Conservation (phyloP, 2,329 filamentous ascomycete genomes). For the Harringtonia aguacate region DNA sequence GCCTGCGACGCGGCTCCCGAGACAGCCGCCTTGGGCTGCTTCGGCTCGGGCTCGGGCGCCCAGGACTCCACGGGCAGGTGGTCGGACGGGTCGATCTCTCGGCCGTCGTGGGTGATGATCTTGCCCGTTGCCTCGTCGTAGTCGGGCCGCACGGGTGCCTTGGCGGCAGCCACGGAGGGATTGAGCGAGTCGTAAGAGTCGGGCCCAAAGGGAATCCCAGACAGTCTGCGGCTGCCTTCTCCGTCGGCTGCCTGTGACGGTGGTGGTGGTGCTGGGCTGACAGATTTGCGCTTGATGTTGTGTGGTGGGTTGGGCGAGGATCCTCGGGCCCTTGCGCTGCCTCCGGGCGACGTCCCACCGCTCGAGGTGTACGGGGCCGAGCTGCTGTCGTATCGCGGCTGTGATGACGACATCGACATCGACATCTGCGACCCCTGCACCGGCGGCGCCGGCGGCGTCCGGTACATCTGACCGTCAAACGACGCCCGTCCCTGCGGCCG, state of each 20-base stretch:
- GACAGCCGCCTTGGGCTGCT: slow-evolving; percentile 27
- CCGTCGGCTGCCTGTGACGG: slow-evolving; percentile 20
- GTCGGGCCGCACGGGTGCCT: slow-evolving; percentile 23
- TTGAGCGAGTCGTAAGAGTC: slow-evolving; percentile 69
- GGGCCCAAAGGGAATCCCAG: slow-evolving; percentile 60
- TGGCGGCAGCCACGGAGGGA: slow-evolving; percentile 33
- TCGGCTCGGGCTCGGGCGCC: slow-evolving; percentile 65
- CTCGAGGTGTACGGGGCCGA: slow-evolving; percentile 28
- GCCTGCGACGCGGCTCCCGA: slow-evolving; percentile 20
- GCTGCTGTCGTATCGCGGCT: slow-evolving; percentile 23
- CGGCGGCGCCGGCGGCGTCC: slow-evolving; percentile 5
- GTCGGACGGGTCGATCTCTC: slow-evolving; percentile 70
- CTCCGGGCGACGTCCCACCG: slow-evolving; percentile 18
- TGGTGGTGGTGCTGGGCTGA: slow-evolving; percentile 55
- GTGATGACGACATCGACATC: not conserved
- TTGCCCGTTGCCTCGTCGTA: slow-evolving; percentile 50
- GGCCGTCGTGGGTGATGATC: slow-evolving; percentile 65
- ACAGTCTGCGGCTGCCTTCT: slow-evolving; percentile 31
- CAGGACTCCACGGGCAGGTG: slow-evolving; percentile 67
- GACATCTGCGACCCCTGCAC: too few species aligned
- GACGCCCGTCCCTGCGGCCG: slow-evolving; percentile 18
- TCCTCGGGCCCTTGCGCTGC: slow-evolving; percentile 25
- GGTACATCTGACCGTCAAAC: slow-evolving; percentile 2
- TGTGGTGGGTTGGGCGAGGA: slow-evolving; percentile 33
- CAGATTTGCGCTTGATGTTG: slow-evolving; percentile 58